Base-by-base conservation (phyloP, 768 basidiomycete genomes). In the Leccinum rimulosum region DNA sequence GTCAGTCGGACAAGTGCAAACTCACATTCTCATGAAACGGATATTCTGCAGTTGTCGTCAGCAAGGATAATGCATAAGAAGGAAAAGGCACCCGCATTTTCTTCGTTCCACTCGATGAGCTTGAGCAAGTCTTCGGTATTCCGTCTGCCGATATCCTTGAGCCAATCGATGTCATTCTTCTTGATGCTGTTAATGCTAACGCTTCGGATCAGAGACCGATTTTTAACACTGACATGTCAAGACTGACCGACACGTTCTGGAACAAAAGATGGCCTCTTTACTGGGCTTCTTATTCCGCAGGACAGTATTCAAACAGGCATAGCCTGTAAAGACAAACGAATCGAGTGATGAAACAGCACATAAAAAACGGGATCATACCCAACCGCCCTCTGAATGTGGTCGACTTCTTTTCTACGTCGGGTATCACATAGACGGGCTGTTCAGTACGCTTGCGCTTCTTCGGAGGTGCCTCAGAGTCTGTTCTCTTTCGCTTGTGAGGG, bases 61-160 rank as follows among this genome's bases (percentile, higher is more conserved):
- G 38, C 48, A 50, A 49, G 30, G 15, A 43, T 8, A 31, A 17
- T 48, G 6, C 19, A 36, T 2, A 28, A 8, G 7, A 38, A 22
- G 30, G 17, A n/a, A 57, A 3, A 48, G 52, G 38, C 25, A 69
- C 77, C 53, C 68, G 83, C 87, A 73, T 96, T 91, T 51, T 82
- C 81, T 70, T 93, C 94, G 68, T 96, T 97, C 95, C 95, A 97
- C 74, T 92, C 80, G 48, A 95, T 89, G 54, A 95, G 81, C 38
- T 81, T 82, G 25, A 82, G 66, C 35, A 94, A 76, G 68, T 95
- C 93, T 66, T 82, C 75, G 1, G 83, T 78, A 64, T 97, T 97
- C 73, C 84, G 84, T 38, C 80, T 76, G 3, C 89, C 94, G 0
- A 96, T 74, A 27, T 91, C 87, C 68, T 92, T 92, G n/a, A 87